These are phyloP conservation scores for Salix purpurea DNA, from an alignment of 345 rosid species.

Conservation along the genomic window DNA sequence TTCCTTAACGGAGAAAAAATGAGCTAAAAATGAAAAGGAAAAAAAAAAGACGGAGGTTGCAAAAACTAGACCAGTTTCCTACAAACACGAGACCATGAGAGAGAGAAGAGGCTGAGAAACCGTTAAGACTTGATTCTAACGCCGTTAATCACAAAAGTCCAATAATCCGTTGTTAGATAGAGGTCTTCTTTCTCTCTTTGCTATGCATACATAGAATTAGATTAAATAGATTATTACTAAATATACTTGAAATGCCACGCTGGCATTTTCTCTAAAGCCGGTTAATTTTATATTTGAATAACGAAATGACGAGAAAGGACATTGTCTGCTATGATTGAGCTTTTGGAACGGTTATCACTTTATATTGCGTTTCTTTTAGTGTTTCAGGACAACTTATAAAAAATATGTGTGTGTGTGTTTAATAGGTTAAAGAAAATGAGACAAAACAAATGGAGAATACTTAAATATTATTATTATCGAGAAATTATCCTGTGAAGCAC, in stretches of 20 bases:
- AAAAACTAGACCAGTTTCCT: constrained; percentile 20
- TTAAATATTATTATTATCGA: not conserved
- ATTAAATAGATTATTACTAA: not conserved
- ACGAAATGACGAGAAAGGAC: not conserved
- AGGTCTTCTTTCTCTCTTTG: not conserved
- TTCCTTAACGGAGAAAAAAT: constrained; percentile 6
- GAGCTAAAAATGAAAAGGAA: not conserved
- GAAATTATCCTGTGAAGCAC: not conserved
- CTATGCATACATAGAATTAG: not conserved
- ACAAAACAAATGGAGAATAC: not conserved
- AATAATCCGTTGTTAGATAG: constrained; percentile 8
- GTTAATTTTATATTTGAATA: not conserved
- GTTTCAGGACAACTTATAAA: no score
- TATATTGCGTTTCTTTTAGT: not conserved
- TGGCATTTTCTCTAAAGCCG: constrained; percentile 1
- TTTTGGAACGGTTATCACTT: not conserved
- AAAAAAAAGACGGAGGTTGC: not conserved
- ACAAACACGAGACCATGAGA: constrained; percentile 20
- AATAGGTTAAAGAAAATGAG: no score
- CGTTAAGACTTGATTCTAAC: constrained; percentile 27
- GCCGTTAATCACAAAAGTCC: constrained; percentile 17
- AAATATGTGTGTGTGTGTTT: no score
- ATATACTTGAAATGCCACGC: constrained; percentile 1
- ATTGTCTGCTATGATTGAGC: not conserved
- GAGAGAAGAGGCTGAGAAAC: constrained; percentile 2